Percentiles rank a stretch among this genome's conserved stretches.
Evolutionary conservation across 345 rosid genomes (phyloP).

Genomic region (Eucalyptus coolabah): DNA sequence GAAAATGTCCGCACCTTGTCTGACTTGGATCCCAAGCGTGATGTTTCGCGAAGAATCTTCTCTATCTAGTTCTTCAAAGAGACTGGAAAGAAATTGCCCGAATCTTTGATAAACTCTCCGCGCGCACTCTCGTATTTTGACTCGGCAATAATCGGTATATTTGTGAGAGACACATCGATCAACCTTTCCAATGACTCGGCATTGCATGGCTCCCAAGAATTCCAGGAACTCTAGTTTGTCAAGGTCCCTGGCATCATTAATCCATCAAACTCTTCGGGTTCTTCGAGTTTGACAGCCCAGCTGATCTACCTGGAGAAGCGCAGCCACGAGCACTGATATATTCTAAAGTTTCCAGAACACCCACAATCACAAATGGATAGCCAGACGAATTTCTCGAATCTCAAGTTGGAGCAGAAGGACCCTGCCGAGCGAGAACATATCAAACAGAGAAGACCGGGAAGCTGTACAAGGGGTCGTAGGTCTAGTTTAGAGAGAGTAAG

Average conservation of each 20-base stretch:
- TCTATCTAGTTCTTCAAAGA: not conserved
- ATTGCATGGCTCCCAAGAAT: not conserved
- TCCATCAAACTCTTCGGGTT: not conserved
- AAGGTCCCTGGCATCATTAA: not conserved
- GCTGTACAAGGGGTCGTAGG: too few species aligned
- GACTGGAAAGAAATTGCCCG: not conserved
- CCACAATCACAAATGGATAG: not conserved
- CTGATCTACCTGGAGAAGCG: not conserved
- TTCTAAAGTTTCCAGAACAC: not conserved
- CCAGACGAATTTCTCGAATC: too few species aligned
- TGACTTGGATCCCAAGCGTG: not conserved
- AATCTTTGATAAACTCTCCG: not conserved
- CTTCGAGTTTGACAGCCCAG: not conserved
- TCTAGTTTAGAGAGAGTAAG: too few species aligned
- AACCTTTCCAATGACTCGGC: not conserved
- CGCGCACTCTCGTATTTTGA: not conserved
- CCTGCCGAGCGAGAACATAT: too few species aligned
- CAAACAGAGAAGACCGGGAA: too few species aligned
- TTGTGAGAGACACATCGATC: not conserved
- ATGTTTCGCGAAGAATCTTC: not conserved
- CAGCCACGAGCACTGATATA: rapidly evolving
- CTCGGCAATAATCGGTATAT: not conserved
- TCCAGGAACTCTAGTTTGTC: not conserved
- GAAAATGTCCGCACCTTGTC: not conserved
- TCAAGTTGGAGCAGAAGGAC: too few species aligned